These are phyloP conservation scores for Celoporthe dispersa DNA, from an alignment of 2,329 filamentous ascomycete species.

Conservation along the genomic window DNA sequence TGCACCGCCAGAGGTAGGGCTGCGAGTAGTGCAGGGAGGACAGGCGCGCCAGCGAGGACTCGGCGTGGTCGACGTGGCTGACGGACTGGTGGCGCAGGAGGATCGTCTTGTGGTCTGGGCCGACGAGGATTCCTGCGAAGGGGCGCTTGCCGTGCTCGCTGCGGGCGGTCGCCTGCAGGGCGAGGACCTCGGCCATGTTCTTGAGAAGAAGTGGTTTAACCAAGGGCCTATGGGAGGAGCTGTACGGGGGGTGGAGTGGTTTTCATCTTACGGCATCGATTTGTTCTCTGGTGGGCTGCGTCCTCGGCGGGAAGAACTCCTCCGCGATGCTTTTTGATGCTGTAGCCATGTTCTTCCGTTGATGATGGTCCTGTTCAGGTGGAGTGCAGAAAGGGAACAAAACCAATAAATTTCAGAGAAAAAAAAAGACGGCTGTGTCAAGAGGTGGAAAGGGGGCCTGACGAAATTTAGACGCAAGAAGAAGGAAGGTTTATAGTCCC, in stretches of 20 bases:
- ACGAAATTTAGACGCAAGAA: background rate
- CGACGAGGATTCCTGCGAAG: conserved; percentile 50
- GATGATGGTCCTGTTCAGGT: background rate
- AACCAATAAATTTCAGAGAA: no score
- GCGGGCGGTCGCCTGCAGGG: conserved; percentile 20
- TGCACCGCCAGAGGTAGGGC: conserved; percentile 52
- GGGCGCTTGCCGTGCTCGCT: conserved; percentile 24
- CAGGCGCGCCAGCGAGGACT: conserved; percentile 53
- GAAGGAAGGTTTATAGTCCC: background rate
- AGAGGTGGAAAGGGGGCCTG: background rate
- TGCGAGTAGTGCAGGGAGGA: conserved; percentile 53
- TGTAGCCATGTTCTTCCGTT: background rate
- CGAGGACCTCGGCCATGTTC: conserved; percentile 25
- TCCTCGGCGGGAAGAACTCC: conserved; percentile 25
- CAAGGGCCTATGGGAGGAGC: background rate
- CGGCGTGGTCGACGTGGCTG: conserved; percentile 58
- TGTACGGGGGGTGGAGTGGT: background rate
- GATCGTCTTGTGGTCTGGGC: conserved; percentile 53
- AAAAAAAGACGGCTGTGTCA: background rate
- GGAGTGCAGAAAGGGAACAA: background rate
- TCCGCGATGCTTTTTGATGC: background rate
- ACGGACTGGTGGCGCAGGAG: conserved; percentile 54
- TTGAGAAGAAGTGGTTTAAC: background rate
- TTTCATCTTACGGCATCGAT: conserved; percentile 19
- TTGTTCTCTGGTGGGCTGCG: conserved; percentile 20